Percentiles rank a stretch among this genome's conserved stretches.
These are phyloP conservation scores for Dalbergia cultrata DNA, from an alignment of 306 rosid species.

Conservation along the genomic window DNA sequence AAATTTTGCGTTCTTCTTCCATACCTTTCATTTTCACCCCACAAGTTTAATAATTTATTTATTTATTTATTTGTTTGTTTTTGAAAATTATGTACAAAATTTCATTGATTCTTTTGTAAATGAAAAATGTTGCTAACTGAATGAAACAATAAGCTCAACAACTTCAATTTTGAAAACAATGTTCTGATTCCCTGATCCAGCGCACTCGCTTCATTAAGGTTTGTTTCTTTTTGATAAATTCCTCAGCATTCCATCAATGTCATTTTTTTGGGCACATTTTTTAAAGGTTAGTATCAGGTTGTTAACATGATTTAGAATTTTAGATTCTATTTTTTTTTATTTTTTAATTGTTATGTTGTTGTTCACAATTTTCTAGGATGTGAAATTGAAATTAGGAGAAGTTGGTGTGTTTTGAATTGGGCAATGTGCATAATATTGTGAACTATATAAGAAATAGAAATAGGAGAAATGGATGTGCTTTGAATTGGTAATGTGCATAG, in stretches of 20 bases:
- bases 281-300: not conserved
- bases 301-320: not conserved
- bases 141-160: constrained; percentile 36
- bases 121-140: constrained; percentile 16
- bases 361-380: constrained; percentile 41
- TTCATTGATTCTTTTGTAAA: constrained; percentile 10
- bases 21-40: not conserved
- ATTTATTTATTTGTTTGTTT: not conserved
- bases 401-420: not conserved
- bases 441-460: not conserved
- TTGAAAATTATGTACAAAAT: not conserved
- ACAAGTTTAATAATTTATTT: not conserved
- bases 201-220: constrained; percentile 45
- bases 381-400: constrained; percentile 23
- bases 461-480: not conserved
- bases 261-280: not conserved
- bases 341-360: constrained; percentile 2
- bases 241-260: constrained; percentile 9
- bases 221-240: constrained; percentile 22
- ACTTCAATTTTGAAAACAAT: constrained; percentile 37
- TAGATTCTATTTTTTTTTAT: not conserved
- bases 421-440: not conserved
- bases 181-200: constrained; percentile 56
- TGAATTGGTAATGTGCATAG: not conserved
- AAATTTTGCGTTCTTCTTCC: not conserved